Base-by-base conservation (phyloP, 345 rosid genomes). In the Melastoma malabathricum region DNA sequence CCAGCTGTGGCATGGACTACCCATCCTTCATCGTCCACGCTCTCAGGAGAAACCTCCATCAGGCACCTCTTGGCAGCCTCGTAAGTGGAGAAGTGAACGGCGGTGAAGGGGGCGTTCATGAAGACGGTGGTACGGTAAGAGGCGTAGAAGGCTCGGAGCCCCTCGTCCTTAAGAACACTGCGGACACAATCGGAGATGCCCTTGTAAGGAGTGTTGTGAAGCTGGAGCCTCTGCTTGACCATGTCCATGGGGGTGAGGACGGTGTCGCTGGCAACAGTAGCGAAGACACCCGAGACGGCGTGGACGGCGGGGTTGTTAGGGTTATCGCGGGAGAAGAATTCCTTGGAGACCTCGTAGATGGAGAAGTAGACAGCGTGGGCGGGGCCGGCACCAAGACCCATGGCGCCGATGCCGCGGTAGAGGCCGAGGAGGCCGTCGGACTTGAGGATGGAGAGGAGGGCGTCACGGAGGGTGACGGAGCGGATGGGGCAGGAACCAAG, bases 331-430 rank as follows among this genome's bases (percentile, higher is more conserved):
- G 99, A 88, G 16, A 93, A 68, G 48, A 43, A 71, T 68, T 75
- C 76, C 77, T 93, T 93, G 5, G 81, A 85, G 9, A 56, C 57
- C 67, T 93, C 99, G 43, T 93, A 93, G 1, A 93, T 68, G 2
- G 97, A 88, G 72, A 93, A 93, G 38, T 93, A 89, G 12, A 88
- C 94, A 17, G 99, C 99, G 58, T 93, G 99, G 18, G 99, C 99
- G 0, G 99, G 99, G n/a, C 99, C 99, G 3, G 99, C 99, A 2
- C 99, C 99, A 5, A 93, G 78, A 2, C 86, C 99, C 97, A 93
- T 85, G 47, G 99, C 99, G 45, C 83, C 89, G 18, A 88, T 88
- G 31, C 99, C 99, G 1, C 97, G 78, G 68, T 93, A 93, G 20
- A 93, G 68, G 31, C 77, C 90, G 3, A 75, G 34, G 4, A 79